These are phyloP conservation scores for Aspergillus phoenicis DNA, from an alignment of 2,329 filamentous ascomycete species.

Conservation along the genomic window DNA sequence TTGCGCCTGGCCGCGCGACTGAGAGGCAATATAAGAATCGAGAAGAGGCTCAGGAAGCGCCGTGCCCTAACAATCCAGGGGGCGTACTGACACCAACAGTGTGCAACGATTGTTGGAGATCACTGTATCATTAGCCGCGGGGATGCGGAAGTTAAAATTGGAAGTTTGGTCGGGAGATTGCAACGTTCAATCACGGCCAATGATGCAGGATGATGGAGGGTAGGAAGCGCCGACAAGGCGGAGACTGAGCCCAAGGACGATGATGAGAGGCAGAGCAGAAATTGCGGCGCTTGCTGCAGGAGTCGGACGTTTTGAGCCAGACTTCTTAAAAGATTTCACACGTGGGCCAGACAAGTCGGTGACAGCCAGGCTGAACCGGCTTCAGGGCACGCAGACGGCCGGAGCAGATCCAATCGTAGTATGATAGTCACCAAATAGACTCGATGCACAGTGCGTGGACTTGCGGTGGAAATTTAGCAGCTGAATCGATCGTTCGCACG, in stretches of 20 bases:
- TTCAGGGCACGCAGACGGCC: neutral
- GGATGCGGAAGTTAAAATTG: slow-evolving; percentile 22
- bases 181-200: slow-evolving; percentile 20
- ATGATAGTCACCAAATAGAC: neutral
- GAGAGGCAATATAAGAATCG: slow-evolving; percentile 19
- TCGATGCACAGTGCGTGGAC: neutral
- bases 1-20: slow-evolving; percentile 5
- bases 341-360: slow-evolving; percentile 14
- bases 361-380: slow-evolving; percentile 10
- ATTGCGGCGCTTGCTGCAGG: slow-evolving; percentile 25
- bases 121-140: slow-evolving; percentile 28
- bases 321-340: slow-evolving; percentile 18
- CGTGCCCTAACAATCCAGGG: slow-evolving; percentile 18
- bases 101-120: slow-evolving; percentile 16
- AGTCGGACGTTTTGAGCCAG: slow-evolving; percentile 16
- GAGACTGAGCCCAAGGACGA: slow-evolving; percentile 15
- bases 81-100: slow-evolving; percentile 16
- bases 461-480: slow-evolving; percentile 3
- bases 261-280: slow-evolving; percentile 14
- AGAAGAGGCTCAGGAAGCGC: slow-evolving; percentile 10
- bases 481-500: slow-evolving; percentile 4
- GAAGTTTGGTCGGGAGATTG: slow-evolving; percentile 13
- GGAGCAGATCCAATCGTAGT: neutral
- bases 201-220: slow-evolving; percentile 12
- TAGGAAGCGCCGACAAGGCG: slow-evolving; percentile 27